Evolutionary conservation across 495 filamentous ascomycete species (phyloP), one percentile per base, ranked within the genome.

Genomic region (Lentithecium fluviatile): DNA sequence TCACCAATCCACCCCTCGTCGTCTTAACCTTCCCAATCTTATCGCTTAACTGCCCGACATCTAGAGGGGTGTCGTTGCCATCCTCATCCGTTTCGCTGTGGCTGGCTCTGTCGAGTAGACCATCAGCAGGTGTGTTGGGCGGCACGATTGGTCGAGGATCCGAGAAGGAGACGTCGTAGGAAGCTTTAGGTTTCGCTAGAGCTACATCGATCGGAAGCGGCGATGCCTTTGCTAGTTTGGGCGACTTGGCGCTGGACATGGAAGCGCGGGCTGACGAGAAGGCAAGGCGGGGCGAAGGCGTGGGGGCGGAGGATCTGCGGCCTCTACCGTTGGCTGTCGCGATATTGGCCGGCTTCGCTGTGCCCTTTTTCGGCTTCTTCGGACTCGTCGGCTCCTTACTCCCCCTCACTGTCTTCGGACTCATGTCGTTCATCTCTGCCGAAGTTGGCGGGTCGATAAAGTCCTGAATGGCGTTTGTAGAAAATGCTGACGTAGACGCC

Each of bases 21-120:
- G 51, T 49, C 52, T 56, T 56, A 32, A 62, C 59, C n/a, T 43
- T 50, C 0, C 53, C 45, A 13, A 63, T 63, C 29, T 47, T 57
- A 24, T 56, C 60, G 11, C 10, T 47, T 45, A 63, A 29, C 37
- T 23, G 11, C 2, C 45, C 46, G 10, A 25, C 21, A 57, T 56
- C 60, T 17, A 58, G 32, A 3, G 15, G 15, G 4, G 40, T 43
- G 13, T 24, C 37, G 5, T 20, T n/a, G 45, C 46, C n/a, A 24
- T 38, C 25, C 6, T 17, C 26, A 49, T 19, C 12, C 13, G 3
- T 10, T n/a, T 47, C 38, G 21, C 6, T 10, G 55, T 23, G 6
- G 3, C 23, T 25, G 19, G n/a, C 7, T 21, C 20, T 49, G 45
- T 23, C 8, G 17, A 29, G 13, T 23, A 49, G 45, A 15, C 21